Percentiles rank a stretch among this genome's conserved stretches.
Conservation (phyloP, 1,139 yeast genomes). For the Yamadazyma atlantica region DNA sequence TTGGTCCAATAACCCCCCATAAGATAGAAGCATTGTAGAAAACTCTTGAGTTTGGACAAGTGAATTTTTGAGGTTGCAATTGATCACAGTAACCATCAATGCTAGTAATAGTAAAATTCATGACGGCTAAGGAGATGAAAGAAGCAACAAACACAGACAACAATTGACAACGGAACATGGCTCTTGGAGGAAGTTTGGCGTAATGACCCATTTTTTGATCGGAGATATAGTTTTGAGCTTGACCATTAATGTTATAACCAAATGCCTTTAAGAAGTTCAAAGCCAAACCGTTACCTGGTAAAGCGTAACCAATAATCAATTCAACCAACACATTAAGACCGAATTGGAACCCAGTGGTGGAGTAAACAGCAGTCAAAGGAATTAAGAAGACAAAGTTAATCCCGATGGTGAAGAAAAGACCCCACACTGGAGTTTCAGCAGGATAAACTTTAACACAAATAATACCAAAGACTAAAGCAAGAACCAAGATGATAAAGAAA, state of each 20-base stretch:
- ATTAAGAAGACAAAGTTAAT: constrained; percentile 55
- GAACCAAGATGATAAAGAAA: constrained; percentile 47
- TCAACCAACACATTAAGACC: constrained; percentile 62
- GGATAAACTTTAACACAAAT: constrained; percentile 47
- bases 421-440: constrained; percentile 56
- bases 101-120: constrained; percentile 54
- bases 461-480: constrained; percentile 51
- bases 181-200: constrained; percentile 58
- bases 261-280: constrained; percentile 58
- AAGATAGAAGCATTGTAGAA: constrained; percentile 56
- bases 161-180: constrained; percentile 59
- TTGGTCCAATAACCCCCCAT: constrained; percentile 73
- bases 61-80: constrained; percentile 39
- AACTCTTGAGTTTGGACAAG: constrained; percentile 50
- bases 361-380: constrained; percentile 53
- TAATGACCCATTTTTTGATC: constrained; percentile 65
- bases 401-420: constrained; percentile 55
- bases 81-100: constrained; percentile 39
- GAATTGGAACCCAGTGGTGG: constrained; percentile 52
- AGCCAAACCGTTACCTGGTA: constrained; percentile 65
- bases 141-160: constrained; percentile 41
- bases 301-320: constrained; percentile 59
- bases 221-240: constrained; percentile 56
- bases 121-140: constrained; percentile 51
- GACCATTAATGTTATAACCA: constrained; percentile 60